These are phyloP conservation scores for Aureobasidium melanogenum DNA, from an alignment of 2,329 filamentous ascomycete species.

Conservation along the genomic window DNA sequence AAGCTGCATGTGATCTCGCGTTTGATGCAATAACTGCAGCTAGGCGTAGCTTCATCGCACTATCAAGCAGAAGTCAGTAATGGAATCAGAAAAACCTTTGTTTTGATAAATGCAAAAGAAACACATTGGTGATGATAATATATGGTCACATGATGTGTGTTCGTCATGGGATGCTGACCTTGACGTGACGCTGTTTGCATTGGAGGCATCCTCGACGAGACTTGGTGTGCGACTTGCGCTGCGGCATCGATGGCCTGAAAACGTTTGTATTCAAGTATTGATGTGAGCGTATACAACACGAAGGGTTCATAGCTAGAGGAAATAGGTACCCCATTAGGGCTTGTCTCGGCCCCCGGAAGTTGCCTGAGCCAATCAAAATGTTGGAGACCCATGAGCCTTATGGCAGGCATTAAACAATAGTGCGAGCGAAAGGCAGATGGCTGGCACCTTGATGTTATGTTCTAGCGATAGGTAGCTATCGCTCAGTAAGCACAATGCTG, in stretches of 20 bases:
- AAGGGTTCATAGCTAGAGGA: neutral
- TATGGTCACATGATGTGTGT: neutral
- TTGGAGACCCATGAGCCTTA: neutral
- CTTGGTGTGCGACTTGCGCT: constrained; percentile 11
- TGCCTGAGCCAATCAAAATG: neutral
- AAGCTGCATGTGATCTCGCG: constrained; percentile 4
- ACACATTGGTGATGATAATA: neutral
- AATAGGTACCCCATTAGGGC: neutral
- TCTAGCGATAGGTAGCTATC: neutral
- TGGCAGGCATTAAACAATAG: neutral
- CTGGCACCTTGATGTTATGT: neutral
- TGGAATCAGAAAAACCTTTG: too few relatives aligned
- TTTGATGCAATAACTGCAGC: constrained; percentile 11
- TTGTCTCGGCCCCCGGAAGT: neutral
- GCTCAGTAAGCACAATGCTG: neutral
- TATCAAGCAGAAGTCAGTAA: neutral
- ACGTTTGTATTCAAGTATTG: neutral
- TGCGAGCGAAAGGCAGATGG: neutral
- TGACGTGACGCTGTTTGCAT: constrained; percentile 15
- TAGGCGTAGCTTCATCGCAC: constrained; percentile 12
- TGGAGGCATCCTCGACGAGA: constrained; percentile 13
- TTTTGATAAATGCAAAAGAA: neutral
- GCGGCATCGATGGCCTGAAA: neutral
- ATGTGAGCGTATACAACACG: neutral
- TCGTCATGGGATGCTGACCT: constrained; percentile 1